Percentiles rank a stretch among this genome's conserved stretches.
These are phyloP conservation scores for Arachnopeziza araneosa DNA, from an alignment of 2,329 filamentous ascomycete species.

Conservation along the genomic window DNA sequence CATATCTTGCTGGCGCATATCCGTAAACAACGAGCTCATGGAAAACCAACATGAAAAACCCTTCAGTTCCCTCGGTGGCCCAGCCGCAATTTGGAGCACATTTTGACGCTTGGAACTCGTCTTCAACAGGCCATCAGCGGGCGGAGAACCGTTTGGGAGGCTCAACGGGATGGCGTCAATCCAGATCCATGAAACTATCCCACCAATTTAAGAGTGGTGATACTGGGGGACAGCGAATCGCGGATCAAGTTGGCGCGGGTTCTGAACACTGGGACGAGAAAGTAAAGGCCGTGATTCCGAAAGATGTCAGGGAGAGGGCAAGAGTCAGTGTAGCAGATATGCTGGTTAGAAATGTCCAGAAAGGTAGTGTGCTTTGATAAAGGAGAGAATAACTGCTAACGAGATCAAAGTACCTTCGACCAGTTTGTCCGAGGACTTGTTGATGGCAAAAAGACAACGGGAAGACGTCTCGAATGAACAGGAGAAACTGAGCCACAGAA, in stretches of 20 bases:
- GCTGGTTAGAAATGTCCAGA: slow-evolving; percentile 38
- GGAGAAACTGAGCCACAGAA: slow-evolving; percentile 23
- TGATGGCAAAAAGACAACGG: slow-evolving; percentile 35
- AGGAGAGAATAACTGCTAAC: neutral
- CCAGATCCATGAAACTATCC: slow-evolving; percentile 61
- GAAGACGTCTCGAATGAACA: slow-evolving; percentile 47
- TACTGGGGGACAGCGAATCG: slow-evolving; percentile 54
- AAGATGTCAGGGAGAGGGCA: slow-evolving; percentile 30
- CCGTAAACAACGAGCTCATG: too few relatives aligned
- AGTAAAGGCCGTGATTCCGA: slow-evolving; percentile 39
- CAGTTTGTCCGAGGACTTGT: slow-evolving; percentile 13
- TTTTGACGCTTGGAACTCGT: slow-evolving; percentile 69
- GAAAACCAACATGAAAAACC: slow-evolving; percentile 11
- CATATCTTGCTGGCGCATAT: neutral
- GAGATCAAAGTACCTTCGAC: slow-evolving; percentile 27
- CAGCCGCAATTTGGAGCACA: slow-evolving; percentile 36
- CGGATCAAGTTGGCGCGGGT: slow-evolving; percentile 61
- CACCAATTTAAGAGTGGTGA: slow-evolving; percentile 58
- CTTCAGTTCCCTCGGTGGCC: slow-evolving; percentile 19
- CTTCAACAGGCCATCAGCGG: slow-evolving; percentile 72
- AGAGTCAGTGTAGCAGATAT: slow-evolving; percentile 47
- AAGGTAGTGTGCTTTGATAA: neutral
- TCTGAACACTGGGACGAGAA: slow-evolving; percentile 49
- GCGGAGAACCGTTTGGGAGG: slow-evolving; percentile 61
- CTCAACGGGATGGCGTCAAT: slow-evolving; percentile 65